A percentile compares a stretch with the other conserved stretches of the same genome.
phyloP scores from a whole-genome alignment of 345 rosid genomes.

The Rhizophora apiculata region DNA sequence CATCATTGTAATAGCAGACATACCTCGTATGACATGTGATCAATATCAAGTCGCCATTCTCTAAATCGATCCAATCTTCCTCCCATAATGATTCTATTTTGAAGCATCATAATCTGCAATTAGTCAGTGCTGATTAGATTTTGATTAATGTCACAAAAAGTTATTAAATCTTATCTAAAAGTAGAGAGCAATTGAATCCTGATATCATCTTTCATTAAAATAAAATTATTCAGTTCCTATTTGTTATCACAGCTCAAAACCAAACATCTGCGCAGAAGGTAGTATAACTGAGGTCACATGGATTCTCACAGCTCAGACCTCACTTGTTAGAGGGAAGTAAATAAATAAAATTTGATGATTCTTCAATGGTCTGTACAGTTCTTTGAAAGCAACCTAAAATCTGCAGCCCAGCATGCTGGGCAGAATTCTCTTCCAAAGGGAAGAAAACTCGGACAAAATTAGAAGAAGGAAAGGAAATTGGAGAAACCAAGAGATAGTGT shows the following conservation, averaged over 20 bases:
- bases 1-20: not conserved
- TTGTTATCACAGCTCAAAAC: too few species aligned
- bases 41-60: conserved; percentile 57
- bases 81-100: conserved; percentile 43
- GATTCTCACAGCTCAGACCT: not conserved
- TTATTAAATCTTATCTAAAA: not conserved
- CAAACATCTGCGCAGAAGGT: too few species aligned
- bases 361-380: not conserved
- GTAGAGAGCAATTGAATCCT: too few species aligned
- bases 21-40: conserved; percentile 63
- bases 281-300: too few species aligned
- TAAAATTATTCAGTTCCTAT: too few species aligned
- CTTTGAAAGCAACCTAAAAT: not conserved
- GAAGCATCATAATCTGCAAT: conserved; percentile 52
- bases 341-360: not conserved
- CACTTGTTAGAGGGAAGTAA: not conserved
- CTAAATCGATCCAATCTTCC: conserved; percentile 50
- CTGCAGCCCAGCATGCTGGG: too few species aligned
- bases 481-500: too few species aligned
- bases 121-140: not conserved
- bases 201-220: too few species aligned
- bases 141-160: not conserved
- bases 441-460: too few species aligned
- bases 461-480: too few species aligned
- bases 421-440: too few species aligned